Evolutionary conservation across 2,329 filamentous ascomycete genomes (phyloP), one percentile per base, ranked within the genome.

Genomic region (Waltergamsia citrina): DNA sequence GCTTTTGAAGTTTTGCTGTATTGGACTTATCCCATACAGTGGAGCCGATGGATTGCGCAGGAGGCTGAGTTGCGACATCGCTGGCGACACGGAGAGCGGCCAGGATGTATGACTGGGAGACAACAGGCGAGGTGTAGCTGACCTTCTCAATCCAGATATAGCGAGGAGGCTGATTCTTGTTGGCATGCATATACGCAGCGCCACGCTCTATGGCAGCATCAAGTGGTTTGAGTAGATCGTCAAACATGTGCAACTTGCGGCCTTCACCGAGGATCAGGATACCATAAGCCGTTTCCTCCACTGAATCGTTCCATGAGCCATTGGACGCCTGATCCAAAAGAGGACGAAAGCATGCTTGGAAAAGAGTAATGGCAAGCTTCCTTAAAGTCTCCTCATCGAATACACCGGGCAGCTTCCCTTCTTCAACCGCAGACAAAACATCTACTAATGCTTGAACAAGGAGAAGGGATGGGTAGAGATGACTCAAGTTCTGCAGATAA

Each of bases 121-220:
- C 28, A 11, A 38, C 24, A 12, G 26, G 25, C 4, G 35, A 36
- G 6, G 19, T 28, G 22, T 43, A 45, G 22, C 30, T 42, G 10
- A 40, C 36, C 28, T 45, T 45, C 29, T 39, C 39, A 17, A 41
- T 39, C 43, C 43, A 45, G 12, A 40, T 15, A 19, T 29, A 26
- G 20, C 33, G 25, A 18, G 30, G 30, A 7, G 29, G 16, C 21
- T 29, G 15, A 30, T 22, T 18, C 5, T n/a, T n/a, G n/a, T 16
- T 18, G 5, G 36, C 29, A 9, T 29, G 28, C n/a, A 42, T 21
- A 24, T 33, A 42, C 5, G 22, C 27, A 19, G 30, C 35, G n/a
- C 34, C 40, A 18, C 25, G 31, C 2, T 26, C 21, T 7, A 42
- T 40, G 15, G 35, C 33, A 7, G 11, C 4, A 10, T 33, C 15